These are phyloP conservation scores for Sarcocystis neurona DNA, from an alignment of 169 alveolate genomes.

Conservation along the genomic window DNA sequence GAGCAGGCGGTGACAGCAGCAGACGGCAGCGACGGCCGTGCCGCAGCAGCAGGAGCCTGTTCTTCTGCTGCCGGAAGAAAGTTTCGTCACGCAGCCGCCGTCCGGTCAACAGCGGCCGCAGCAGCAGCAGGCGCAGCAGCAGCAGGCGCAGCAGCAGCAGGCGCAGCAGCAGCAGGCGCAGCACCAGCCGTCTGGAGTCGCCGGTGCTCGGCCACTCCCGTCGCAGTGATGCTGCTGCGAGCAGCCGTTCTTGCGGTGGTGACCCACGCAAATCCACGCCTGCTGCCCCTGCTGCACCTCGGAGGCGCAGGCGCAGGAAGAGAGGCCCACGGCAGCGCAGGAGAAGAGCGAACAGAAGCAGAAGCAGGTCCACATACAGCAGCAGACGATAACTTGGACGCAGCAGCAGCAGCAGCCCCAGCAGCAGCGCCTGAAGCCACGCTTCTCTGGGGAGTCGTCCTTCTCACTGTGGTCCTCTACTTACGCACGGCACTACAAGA, in stretches of 20 bases:
- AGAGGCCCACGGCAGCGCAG: no score
- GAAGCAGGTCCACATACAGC: no score
- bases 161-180: not conserved
- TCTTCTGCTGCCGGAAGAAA: not conserved
- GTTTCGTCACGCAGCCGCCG: not conserved
- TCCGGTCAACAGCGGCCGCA: not conserved
- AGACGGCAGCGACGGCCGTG: not conserved
- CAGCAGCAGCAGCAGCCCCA: no score
- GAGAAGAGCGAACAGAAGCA: no score
- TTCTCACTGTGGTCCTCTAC: slow-evolving; percentile 27
- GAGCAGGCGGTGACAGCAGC: not conserved
- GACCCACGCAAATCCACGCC: not conserved
- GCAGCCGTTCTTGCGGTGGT: not conserved
- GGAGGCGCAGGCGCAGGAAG: no score
- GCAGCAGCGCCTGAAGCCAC: not conserved
- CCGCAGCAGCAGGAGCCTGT: not conserved
- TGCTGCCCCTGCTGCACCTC: not conserved
- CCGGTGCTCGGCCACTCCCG: slow-evolving; percentile 15
- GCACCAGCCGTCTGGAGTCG: not conserved
- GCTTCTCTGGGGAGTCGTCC: slow-evolving; percentile 5
- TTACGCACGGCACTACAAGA: slow-evolving; percentile 18
- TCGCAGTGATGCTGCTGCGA: slow-evolving; percentile 2
- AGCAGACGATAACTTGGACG: no score
- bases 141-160: not conserved
- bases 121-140: not conserved